Conservation (phyloP, 495 filamentous ascomycete species). For the Rhypophila decipiens region DNA sequence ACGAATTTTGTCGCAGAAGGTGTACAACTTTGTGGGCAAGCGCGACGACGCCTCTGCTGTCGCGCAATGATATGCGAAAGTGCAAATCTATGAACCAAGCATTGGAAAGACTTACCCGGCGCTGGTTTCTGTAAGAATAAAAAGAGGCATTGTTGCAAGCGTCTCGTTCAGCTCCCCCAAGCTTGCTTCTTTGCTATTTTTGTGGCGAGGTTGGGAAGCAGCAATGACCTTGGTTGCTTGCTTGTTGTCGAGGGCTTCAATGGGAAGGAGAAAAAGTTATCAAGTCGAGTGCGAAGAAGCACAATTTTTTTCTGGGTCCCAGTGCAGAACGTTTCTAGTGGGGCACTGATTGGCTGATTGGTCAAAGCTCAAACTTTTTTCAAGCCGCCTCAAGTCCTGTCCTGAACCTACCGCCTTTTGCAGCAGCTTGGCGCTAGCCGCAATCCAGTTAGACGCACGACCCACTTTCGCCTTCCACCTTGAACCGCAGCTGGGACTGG, state of each 20-base stretch:
- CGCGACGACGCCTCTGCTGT: background rate
- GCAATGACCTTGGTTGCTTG: slow-evolving; percentile 25
- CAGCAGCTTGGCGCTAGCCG: background rate
- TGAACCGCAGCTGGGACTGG: background rate
- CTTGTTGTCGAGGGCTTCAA: slow-evolving; percentile 15
- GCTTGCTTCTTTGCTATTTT: slow-evolving; percentile 20
- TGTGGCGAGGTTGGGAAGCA: slow-evolving; percentile 20
- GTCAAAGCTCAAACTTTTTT: too few relatives aligned
- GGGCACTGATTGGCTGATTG: too few relatives aligned
- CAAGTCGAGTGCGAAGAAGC: slow-evolving; percentile 20
- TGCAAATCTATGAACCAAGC: slow-evolving; percentile 9
- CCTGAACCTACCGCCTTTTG: too few relatives aligned
- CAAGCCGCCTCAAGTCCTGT: too few relatives aligned
- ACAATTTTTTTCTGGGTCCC: slow-evolving; percentile 28
- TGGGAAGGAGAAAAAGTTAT: slow-evolving; percentile 23
- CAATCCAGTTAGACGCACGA: background rate
- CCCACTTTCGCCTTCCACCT: background rate
- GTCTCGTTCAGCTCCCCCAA: slow-evolving; percentile 8
- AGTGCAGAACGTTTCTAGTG: slow-evolving; percentile 21
- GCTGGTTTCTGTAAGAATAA: slow-evolving; percentile 85
- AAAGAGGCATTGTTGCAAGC: slow-evolving; percentile 57
- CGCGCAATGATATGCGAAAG: background rate
- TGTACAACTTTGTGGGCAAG: too few relatives aligned
- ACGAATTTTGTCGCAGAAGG: too few relatives aligned
- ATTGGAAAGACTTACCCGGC: slow-evolving; percentile 55